Base-by-base conservation (phyloP, 2,329 filamentous ascomycete genomes). In the Aureobasidium sp. region DNA sequence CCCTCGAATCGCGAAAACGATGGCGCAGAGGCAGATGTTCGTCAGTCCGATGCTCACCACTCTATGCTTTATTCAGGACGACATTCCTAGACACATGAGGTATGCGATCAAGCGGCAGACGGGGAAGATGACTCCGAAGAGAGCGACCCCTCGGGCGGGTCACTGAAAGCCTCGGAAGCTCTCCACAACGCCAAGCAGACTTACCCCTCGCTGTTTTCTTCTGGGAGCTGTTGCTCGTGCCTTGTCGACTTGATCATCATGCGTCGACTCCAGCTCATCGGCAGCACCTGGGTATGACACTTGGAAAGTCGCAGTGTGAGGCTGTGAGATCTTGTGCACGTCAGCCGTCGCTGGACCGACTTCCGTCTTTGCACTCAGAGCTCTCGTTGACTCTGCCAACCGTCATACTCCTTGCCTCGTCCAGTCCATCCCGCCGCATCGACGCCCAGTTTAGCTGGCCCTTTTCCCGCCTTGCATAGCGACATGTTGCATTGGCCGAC, bases 121-220 rank as follows among this genome's bases (percentile, higher is more conserved):
- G 47, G 47, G 34, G 15, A 22, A 51, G 31, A 57, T 22, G 17
- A n/a, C 4, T 7, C 34, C 53, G 39, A 20, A 44, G 37, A 34
- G 42, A 34, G 31, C 39, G 45, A 57, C 17, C 39, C 53, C 53
- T 42, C 39, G 27, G 41, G 27, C 41, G 41, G 29, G 41, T 31
- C 41, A n/a, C 31, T 29, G 14, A 8, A 15, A 17, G 31, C 55
- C 55, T 58, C 55, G 55, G 39, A 22, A 17, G 5, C 41, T 37
- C 55, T 58, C 55, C 55, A 58, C 41, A 58, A 47, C 27, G 55
- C 55, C 55, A 58, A 58, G 55, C 39, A 41, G 5, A 14, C 8
- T 9, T 29, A 0, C 5, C 14, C 27, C 14, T 56, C 36, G 7
- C 29, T 34, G 36, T 56, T 41, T 9, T 6, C 14, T 41, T n/a